Evolutionary conservation across 73 alveolate species (phyloP).

Genomic region (Paramecium biaurelia): DNA sequence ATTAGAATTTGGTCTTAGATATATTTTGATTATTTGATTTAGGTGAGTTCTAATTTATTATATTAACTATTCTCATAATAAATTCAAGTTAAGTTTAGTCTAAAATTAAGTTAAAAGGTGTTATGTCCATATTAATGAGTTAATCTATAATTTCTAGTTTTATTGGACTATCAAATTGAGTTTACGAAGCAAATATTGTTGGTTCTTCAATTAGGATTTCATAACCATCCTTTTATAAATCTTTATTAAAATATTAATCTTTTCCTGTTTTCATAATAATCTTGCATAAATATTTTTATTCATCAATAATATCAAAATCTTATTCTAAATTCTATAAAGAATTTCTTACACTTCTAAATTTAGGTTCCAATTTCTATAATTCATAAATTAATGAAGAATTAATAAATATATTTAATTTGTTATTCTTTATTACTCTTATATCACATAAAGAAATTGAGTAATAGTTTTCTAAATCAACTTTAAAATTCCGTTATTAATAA

Average conservation of each 20-base stretch:
- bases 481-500: background rate
- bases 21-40: background rate
- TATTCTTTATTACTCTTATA: background rate
- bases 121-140: background rate
- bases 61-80: background rate
- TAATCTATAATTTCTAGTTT: background rate
- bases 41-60: background rate
- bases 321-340: background rate
- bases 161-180: background rate
- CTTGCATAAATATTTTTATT: background rate
- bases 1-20: background rate
- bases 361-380: background rate
- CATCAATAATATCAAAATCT: background rate
- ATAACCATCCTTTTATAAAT: background rate
- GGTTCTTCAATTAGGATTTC: background rate
- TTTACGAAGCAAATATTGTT: background rate
- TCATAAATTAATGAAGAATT: background rate
- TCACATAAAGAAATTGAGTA: background rate
- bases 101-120: background rate
- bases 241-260: background rate
- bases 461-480: background rate
- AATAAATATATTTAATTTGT: background rate
- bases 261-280: background rate
- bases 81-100: background rate
- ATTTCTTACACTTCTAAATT: background rate